Evolutionary conservation across 108 stramenopile genomes (phyloP), one percentile per base, ranked within the genome.

Genomic region (Nitzschia sp.): DNA sequence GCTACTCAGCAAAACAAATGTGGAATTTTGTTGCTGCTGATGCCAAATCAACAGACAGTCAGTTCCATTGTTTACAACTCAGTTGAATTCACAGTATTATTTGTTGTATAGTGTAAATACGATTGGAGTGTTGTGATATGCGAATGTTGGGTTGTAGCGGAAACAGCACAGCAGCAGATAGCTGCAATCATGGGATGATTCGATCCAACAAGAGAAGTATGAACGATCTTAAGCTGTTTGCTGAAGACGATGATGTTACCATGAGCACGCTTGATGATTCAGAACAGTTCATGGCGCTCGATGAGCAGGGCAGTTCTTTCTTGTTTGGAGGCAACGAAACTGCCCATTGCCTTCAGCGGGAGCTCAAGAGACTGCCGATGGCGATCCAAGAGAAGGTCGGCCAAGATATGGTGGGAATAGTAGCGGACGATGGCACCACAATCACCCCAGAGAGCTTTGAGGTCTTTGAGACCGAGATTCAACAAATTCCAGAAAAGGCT

Each of bases 351-450:
- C 45, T 72, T 26, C 53, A 60, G 3, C 15, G 71, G 2, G 71
- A 72, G 34, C 50, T 62, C 30, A 48, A 63, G 16, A 59, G 55
- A 30, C 53, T 72, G 15, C 61, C 60, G 0, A 53, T 52, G n/a
- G 33, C 27, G 35, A n/a, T 26, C 9, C 71, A 53, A 21, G 53
- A 62, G 21, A 45, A 63, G 26, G 71, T 55, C 33, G 41, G 47
- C 4, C 71, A 72, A 52, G 71, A 72, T 62, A 33, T 72, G 52
- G 65, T 59, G 28, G 72, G 72, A 15, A 33, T 64, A 28, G n/a
- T n/a, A n/a, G 32, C 69, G 9, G 71, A 72, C 17, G 46, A 58
- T 27, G 31, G 30, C 34, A 75, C 34, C n/a, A 32, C 53, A 34
- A 25, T 36, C 28, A 53, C 44, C 11, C 27, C 25, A 5, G 71